phyloP scores from a whole-genome alignment of 2,329 filamentous ascomycete genomes.

The Calonectria pauciramosa region DNA sequence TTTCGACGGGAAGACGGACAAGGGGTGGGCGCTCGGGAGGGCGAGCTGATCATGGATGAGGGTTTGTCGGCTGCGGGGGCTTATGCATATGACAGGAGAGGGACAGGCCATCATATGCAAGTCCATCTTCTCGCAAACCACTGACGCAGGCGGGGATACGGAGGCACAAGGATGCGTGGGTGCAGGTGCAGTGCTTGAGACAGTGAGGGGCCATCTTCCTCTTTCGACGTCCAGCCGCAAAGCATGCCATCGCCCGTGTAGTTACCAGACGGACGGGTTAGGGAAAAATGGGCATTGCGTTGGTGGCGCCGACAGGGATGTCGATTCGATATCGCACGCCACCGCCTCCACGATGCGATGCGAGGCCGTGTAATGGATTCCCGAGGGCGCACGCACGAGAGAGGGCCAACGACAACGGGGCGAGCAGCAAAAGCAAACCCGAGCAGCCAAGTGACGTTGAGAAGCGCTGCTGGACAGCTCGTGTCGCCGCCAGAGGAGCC shows the following conservation, averaged over 20 bases:
- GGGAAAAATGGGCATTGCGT: constrained; percentile 32
- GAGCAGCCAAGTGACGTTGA: background rate
- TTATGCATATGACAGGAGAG: constrained; percentile 9
- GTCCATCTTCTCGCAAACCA: background rate
- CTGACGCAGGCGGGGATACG: background rate
- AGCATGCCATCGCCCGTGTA: background rate
- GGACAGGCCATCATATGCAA: background rate
- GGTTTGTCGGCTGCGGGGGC: constrained; percentile 2
- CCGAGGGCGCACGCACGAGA: background rate
- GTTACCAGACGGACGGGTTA: background rate
- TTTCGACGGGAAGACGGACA: constrained; percentile 13
- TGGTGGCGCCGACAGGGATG: constrained; percentile 39
- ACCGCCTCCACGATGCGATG: constrained; percentile 5
- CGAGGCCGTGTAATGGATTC: background rate
- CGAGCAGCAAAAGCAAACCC: background rate
- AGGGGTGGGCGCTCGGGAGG: background rate
- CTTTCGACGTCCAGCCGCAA: background rate
- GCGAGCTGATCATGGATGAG: constrained; percentile 2
- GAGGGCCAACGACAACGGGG: background rate
- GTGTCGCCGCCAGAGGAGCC: background rate
- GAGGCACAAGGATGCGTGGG: background rate
- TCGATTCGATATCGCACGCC: background rate
- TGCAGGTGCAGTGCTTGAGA: background rate
- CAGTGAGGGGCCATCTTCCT: background rate
- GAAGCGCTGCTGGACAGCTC: background rate